Conservation (phyloP, 2,329 filamentous ascomycete genomes). For the Neofusicoccum ribis region DNA sequence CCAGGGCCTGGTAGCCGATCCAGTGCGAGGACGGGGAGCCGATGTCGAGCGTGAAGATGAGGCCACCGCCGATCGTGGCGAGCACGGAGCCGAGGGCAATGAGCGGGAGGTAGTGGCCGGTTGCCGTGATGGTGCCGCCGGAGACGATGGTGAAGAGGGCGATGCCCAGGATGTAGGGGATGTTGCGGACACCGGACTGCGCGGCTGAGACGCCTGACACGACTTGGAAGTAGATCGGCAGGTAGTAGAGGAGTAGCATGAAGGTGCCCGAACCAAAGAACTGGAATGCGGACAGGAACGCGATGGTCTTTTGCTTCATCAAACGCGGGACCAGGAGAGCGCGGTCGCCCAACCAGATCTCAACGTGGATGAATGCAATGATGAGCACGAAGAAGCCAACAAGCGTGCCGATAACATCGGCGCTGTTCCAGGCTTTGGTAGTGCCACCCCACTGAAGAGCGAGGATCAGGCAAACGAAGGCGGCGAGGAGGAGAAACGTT, state of each 20-base stretch:
- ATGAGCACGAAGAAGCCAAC: slow-evolving; percentile 45
- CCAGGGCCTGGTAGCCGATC: slow-evolving; percentile 52
- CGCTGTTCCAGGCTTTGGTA: slow-evolving; percentile 30
- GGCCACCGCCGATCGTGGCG: slow-evolving; percentile 38
- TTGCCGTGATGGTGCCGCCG: slow-evolving; percentile 27
- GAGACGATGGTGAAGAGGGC: slow-evolving; percentile 27
- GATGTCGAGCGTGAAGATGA: slow-evolving; percentile 44
- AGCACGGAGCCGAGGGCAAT: slow-evolving; percentile 33
- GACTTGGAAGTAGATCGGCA: slow-evolving; percentile 53
- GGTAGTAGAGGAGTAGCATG: slow-evolving; percentile 45
- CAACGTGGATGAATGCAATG: slow-evolving; percentile 35
- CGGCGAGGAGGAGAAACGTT: slow-evolving; percentile 40
- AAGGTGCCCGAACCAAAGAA: slow-evolving; percentile 40
- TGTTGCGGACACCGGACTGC: slow-evolving; percentile 43
- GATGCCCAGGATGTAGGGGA: slow-evolving; percentile 42
- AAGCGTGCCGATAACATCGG: slow-evolving; percentile 48
- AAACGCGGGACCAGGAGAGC: slow-evolving; percentile 44
- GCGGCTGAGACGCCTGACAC: slow-evolving; percentile 37
- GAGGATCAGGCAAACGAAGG: slow-evolving; percentile 45
- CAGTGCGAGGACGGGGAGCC: slow-evolving; percentile 40
- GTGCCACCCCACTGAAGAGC: slow-evolving; percentile 49
- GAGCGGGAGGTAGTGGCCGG: slow-evolving; percentile 39
- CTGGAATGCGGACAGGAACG: slow-evolving; percentile 35
- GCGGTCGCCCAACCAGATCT: slow-evolving; percentile 41
- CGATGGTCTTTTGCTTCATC: slow-evolving; percentile 40